Conservation (phyloP, 2,329 filamentous ascomycete species). For the Aspergillus sp. region DNA sequence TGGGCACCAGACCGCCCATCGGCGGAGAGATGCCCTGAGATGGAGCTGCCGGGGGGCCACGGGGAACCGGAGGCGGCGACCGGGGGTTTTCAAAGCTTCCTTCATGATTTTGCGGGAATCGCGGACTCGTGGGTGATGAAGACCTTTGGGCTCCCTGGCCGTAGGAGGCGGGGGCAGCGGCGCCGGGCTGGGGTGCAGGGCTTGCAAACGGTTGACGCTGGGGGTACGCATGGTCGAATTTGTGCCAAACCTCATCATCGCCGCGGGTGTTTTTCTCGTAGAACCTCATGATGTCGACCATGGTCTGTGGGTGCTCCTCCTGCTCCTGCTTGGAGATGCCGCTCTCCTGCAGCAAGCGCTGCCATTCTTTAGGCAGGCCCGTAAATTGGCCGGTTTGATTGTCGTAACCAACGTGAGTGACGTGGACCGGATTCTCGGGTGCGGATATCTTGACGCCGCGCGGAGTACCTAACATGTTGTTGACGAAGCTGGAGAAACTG, state of each 20-base stretch:
- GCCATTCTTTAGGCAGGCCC: conserved; percentile 95
- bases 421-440: conserved; percentile 92
- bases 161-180: conserved; percentile 33
- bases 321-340: conserved; percentile 95
- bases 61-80: conserved; percentile 79
- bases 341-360: conserved; percentile 86
- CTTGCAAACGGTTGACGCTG: conserved; percentile 32
- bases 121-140: conserved; percentile 72
- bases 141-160: conserved; percentile 54
- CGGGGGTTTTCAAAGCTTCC: conserved; percentile 96
- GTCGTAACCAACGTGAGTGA: conserved; percentile 96
- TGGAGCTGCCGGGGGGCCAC: conserved; percentile 27
- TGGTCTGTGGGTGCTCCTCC: conserved; percentile 88
- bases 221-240: conserved; percentile 79
- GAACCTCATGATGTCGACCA: conserved; percentile 91
- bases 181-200: conserved; percentile 36
- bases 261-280: conserved; percentile 89
- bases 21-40: conserved; percentile 41
- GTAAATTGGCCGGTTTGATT: conserved; percentile 95
- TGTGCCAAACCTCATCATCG: conserved; percentile 85
- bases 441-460: conserved; percentile 93
- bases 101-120: conserved; percentile 81
- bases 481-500: conserved; percentile 80
- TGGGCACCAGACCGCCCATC: conserved; percentile 58
- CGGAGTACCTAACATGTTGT: conserved; percentile 71